Evolutionary conservation across 1,284 basidiomycete species (phyloP), one percentile per base, ranked within the genome.

Genomic region (Ustilago nuda): DNA sequence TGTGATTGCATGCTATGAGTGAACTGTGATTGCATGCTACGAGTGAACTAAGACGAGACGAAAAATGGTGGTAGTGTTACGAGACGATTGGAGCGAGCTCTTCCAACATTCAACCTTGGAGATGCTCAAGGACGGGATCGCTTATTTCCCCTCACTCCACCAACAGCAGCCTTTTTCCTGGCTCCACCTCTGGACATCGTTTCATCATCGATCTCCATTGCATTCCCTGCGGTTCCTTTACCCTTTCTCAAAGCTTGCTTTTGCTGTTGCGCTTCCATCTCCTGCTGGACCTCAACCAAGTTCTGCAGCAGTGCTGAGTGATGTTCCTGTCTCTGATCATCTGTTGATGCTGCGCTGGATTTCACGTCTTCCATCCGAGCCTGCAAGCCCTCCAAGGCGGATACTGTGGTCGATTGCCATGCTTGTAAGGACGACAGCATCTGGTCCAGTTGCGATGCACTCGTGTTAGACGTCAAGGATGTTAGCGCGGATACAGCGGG

Each of bases 151-250:
- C 73, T 64, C 3, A 33, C 68, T 4, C 64, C 65, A 0, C 46
- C 37, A 1, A 57, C 53, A 17, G 55, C 39, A 1, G 45, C 50
- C 62, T 71, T 68, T 39, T 76, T 71, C 36, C 68, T 61, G n/a
- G 65, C 54, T 3, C 45, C 64, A 0, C 48, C 37, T 23, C 64
- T 32, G 9, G 54, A 12, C 13, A 27, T 19, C 19, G 69, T 63
- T 5, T 6, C 11, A 0, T 76, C 73, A 52, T 76, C 73, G 35
- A 76, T 51, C 58, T 76, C 73, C 73, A 76, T 76, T 0, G 72
- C 66, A 15, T 64, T 67, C 23, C 23, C 23, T 7, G 59, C 66
- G 0, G 58, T 4, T 1, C 43, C 60, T 35, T 66, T 74, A 23
- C 61, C 61, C 33, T 69, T 68, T 45, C 53, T 58, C 32, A 51